Evolutionary conservation across 768 basidiomycete genomes (phyloP), one percentile per base, ranked within the genome.

Genomic region (Mycena venus): DNA sequence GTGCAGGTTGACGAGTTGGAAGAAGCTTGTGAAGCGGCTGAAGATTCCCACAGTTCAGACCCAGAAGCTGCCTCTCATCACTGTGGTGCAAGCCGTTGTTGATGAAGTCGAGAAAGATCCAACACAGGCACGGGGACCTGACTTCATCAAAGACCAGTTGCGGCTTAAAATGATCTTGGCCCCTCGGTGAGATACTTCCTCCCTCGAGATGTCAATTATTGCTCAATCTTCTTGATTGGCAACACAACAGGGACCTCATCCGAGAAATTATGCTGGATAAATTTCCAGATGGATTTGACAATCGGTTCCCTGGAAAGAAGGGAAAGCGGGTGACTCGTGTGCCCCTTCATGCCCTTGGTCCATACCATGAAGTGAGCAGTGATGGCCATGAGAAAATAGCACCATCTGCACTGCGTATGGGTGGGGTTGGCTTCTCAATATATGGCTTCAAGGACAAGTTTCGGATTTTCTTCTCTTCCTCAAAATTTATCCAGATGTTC

Each of bases 341-440:
- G 19, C 55, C 67, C 4, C 40, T 68, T 31, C 40, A 14, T 21
- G 51, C 67, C 4, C 7, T 21, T 29, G 77, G 77, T 15, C 70
- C 59, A 12, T 61, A 29, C 21, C 53, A 62, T 49, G 71, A 78
- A 65, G 40, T 76, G 31, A 62, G 63, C 44, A 36, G 49, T 44
- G 79, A 80, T 60, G 78, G 79, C 5, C 78, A 79, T 44, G 79
- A 77, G 40, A 80, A 80, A 63, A 64, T 80, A 12, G 56, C 51
- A 7, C 19, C 68, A 9, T 53, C 65, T n/a, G 78, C 79, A 15
- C 63, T 80, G 12, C 29, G 61, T 12, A 78, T 38, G 36, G 36
- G 36, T 38, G 36, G 36, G 36, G 36, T 38, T 38, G 36, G 36
- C 36, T 38, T 38, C 36, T 38, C 36, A 38, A 38, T 38, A 38